Evolutionary conservation across 2,329 filamentous ascomycete species (phyloP), one percentile per base, ranked within the genome.

Genomic region (Diaporthe destruens): DNA sequence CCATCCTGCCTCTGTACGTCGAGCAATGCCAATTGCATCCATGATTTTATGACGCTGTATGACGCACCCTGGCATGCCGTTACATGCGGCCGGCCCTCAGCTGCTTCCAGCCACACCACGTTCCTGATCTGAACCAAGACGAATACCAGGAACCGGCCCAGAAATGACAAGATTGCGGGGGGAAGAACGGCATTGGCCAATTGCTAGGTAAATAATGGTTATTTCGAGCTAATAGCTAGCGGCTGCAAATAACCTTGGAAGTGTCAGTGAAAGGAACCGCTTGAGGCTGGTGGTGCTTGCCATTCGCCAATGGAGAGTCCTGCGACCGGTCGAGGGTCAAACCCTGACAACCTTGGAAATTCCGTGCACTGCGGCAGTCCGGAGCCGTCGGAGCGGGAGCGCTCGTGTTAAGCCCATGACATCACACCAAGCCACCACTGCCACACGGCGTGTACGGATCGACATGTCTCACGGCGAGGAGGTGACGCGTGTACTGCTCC

Each of bases 31-130:
- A 66, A 66, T 66, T 51, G 29, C 7, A 53, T 66, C 47, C 61
- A 66, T 53, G 61, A 39, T 66, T 25, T 66, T 32, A 66, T 66
- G 61, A 66, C 61, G 61, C 16, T 53, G 44, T 39, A 66, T 66
- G 61, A 66, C 61, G 61, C 61, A 66, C 61, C 61, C 14, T 39
- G 12, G 32, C 47, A 23, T 66, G 61, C 61, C 61, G 61, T 66
- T 66, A 39, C 61, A 66, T 66, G 47, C 61, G 61, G 61, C 16
- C 32, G 61, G 61, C 25, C 44, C 44, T 66, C 61, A 8, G 44
- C 25, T 39, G 36, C n/a, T n/a, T 39, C 61, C 53, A 6, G n/a
- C 20, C 29, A 39, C 29, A 39, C 61, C 61, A 39, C 32, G 61
- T 53, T 53, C 61, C 61, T 66, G 61, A 39, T 29, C 44, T 51